Evolutionary conservation across 148 eudicot species (phyloP).

Genomic region (Chenopodium berlandieri): DNA sequence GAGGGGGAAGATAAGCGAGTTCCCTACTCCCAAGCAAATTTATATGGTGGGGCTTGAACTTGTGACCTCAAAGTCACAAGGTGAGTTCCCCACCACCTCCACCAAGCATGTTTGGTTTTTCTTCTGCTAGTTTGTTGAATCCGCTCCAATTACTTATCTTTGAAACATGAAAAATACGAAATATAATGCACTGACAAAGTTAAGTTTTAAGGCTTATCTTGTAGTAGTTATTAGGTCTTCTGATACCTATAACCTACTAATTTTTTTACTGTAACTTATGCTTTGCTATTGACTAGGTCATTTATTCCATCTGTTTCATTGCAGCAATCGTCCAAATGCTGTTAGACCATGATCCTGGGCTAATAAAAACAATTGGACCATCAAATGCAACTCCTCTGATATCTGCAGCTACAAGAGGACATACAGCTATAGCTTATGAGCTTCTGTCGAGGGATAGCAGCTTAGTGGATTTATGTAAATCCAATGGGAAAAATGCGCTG

Average conservation of each 20-base stretch:
- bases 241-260: background rate
- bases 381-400: conserved; percentile 76
- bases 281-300: background rate
- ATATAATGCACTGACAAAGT: background rate
- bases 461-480: conserved; percentile 56
- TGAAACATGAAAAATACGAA: background rate
- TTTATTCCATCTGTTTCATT: conserved; percentile 22
- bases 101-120: background rate
- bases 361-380: conserved; percentile 63
- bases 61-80: too few relatives aligned
- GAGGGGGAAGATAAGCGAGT: too few relatives aligned
- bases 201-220: background rate
- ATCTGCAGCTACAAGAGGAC: conserved; percentile 79
- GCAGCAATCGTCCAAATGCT: conserved; percentile 76
- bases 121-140: background rate
- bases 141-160: background rate
- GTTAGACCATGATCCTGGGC: conserved; percentile 59
- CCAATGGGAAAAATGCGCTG: conserved; percentile 84
- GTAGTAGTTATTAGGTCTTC: conserved; percentile 1
- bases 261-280: background rate
- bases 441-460: conserved; percentile 68
- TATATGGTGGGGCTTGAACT: too few relatives aligned
- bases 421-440: conserved; percentile 63
- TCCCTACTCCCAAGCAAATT: too few relatives aligned
- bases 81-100: too few relatives aligned